phyloP scores from a whole-genome alignment of 129 eudicot genomes.

The Solidago caesia region DNA sequence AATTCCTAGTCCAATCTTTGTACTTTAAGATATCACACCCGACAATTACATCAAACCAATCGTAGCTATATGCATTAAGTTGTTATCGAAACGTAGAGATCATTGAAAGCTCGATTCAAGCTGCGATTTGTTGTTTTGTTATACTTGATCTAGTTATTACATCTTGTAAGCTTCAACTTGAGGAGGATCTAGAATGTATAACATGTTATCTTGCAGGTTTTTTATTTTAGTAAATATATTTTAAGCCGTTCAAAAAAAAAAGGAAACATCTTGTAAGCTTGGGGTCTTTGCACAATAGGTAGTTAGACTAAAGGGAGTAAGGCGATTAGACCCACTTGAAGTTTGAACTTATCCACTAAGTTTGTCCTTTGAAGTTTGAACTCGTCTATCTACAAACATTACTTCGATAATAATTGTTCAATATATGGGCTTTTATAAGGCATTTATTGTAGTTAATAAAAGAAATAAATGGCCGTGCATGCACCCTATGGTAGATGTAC shows the following conservation, averaged over 20 bases:
- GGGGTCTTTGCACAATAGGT: too few species aligned
- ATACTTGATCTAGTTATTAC: too few species aligned
- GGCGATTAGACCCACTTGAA: too few species aligned
- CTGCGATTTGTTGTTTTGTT: too few species aligned
- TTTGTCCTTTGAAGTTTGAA: conserved; percentile 4
- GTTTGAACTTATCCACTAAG: conserved; percentile 3
- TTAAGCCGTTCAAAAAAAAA: too few species aligned
- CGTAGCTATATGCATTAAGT: neutral
- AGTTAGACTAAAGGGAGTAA: too few species aligned
- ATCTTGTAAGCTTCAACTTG: too few species aligned
- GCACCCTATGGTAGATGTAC: neutral
- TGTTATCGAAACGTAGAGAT: conserved; percentile 19
- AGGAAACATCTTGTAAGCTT: too few species aligned
- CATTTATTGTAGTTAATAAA: neutral
- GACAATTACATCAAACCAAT: conserved; percentile 10
- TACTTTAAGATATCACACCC: neutral
- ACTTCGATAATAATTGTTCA: neutral
- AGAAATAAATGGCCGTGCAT: neutral
- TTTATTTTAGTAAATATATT: too few species aligned
- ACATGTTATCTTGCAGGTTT: too few species aligned
- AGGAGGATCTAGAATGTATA: too few species aligned
- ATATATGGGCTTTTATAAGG: neutral
- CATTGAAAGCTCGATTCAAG: neutral
- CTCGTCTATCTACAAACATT: conserved; percentile 2
- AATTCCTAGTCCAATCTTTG: neutral